Evolutionary conservation across 2,329 filamentous ascomycete species (phyloP).

Genomic region (Fusarium sp.): DNA sequence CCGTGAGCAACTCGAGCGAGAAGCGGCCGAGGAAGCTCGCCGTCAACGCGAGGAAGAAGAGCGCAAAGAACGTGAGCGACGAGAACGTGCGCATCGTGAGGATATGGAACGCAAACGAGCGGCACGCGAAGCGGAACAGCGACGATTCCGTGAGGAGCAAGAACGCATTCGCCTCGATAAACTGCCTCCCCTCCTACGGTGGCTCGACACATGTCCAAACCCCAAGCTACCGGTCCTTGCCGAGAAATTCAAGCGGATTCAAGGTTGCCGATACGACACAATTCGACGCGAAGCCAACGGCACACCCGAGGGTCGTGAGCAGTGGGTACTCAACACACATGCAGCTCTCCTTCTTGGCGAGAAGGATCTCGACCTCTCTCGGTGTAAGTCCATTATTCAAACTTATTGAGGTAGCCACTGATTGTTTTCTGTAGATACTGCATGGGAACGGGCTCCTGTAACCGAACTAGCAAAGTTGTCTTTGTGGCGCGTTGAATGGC

Average conservation of each 20-base stretch:
- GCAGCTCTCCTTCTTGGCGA: slow-evolving; percentile 72
- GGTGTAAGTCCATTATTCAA: slow-evolving; percentile 62
- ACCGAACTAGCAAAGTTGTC: slow-evolving; percentile 65
- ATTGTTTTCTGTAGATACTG: slow-evolving; percentile 59
- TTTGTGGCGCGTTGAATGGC: slow-evolving; percentile 69
- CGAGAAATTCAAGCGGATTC: slow-evolving; percentile 64
- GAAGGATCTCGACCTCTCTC: slow-evolving; percentile 68
- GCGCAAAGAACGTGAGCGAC: slow-evolving; percentile 60
- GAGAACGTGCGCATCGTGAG: slow-evolving; percentile 55
- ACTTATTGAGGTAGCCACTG: background rate
- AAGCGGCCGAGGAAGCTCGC: slow-evolving; percentile 61
- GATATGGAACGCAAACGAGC: slow-evolving; percentile 61
- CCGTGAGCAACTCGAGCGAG: slow-evolving; percentile 58
- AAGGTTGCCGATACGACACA: slow-evolving; percentile 72
- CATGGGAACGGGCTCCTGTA: slow-evolving; percentile 67
- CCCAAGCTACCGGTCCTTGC: slow-evolving; percentile 63
- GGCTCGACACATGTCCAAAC: slow-evolving; percentile 65
- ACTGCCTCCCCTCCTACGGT: slow-evolving; percentile 68
- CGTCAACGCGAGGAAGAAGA: slow-evolving; percentile 64
- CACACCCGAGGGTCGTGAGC: slow-evolving; percentile 67
- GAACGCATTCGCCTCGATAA: slow-evolving; percentile 65
- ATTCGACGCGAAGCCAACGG: slow-evolving; percentile 65
- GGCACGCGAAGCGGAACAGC: slow-evolving; percentile 63
- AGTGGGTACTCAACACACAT: slow-evolving; percentile 74
- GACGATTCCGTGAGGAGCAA: slow-evolving; percentile 63